phyloP scores from a whole-genome alignment of 2,329 filamentous ascomycete genomes.

The Cylindrodendrum hubeiense region DNA sequence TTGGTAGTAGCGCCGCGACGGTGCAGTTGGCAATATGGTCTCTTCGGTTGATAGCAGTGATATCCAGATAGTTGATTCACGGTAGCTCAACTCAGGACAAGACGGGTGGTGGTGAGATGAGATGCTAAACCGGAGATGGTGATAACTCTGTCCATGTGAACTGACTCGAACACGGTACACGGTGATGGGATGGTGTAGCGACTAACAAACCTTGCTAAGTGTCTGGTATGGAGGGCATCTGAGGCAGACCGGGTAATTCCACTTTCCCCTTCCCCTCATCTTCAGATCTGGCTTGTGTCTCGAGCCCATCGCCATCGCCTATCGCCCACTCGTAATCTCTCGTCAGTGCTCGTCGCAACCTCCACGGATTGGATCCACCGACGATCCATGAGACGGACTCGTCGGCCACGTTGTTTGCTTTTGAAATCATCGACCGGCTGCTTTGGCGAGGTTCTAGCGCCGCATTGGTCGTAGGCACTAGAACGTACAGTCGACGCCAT shows the following conservation, averaged over 20 bases:
- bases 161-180: conserved; percentile 19
- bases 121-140: conserved; percentile 8
- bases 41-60: background rate
- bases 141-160: background rate
- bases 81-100: background rate
- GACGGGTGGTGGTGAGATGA: background rate
- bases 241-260: background rate
- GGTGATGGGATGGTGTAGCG: conserved; percentile 11
- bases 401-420: conserved; percentile 26
- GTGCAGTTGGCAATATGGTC: background rate
- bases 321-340: background rate
- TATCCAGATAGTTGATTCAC: background rate
- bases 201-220: conserved; percentile 16
- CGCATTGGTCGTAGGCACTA: conserved; percentile 22
- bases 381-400: conserved; percentile 22
- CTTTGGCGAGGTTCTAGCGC: conserved; percentile 31
- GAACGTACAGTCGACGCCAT: conserved; percentile 20
- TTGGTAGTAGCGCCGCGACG: background rate
- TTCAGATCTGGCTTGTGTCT: background rate
- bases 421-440: conserved; percentile 21
- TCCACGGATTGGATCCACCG: conserved; percentile 7
- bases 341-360: background rate
- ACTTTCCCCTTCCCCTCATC: background rate
- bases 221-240: background rate
- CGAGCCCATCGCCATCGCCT: background rate